Evolutionary conservation across 2,329 filamentous ascomycete species (phyloP).

Genomic region (Neopestalotiopsis sp.): DNA sequence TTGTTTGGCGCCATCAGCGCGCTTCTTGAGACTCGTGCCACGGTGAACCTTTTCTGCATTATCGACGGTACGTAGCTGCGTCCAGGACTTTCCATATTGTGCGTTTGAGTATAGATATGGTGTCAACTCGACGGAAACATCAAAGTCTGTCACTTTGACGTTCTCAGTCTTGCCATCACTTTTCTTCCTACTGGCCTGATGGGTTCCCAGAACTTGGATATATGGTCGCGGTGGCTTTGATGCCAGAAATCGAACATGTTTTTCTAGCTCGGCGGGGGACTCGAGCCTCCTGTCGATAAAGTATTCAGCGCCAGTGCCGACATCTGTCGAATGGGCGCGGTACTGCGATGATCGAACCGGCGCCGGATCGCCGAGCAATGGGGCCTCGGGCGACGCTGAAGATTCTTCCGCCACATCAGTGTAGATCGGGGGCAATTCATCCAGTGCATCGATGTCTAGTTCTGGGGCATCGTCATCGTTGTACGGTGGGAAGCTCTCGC

Average conservation of each 20-base stretch:
- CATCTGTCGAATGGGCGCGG: conserved; percentile 32
- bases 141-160: conserved; percentile 61
- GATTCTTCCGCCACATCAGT: conserved; percentile 27
- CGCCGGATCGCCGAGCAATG: neutral
- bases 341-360: conserved; percentile 5
- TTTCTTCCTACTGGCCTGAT: conserved; percentile 49
- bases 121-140: conserved; percentile 63
- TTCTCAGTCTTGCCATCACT: conserved; percentile 53
- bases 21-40: conserved; percentile 62
- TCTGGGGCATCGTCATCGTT: conserved; percentile 33
- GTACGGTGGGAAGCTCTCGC: conserved; percentile 24
- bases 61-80: conserved; percentile 55
- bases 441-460: conserved; percentile 30
- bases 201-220: conserved; percentile 59
- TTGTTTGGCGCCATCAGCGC: conserved; percentile 41
- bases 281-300: conserved; percentile 54
- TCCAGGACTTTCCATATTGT: conserved; percentile 45
- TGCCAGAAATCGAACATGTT: conserved; percentile 50
- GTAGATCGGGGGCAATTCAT: conserved; percentile 38
- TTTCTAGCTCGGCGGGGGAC: conserved; percentile 48
- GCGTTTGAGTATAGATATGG: conserved; percentile 59
- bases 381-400: conserved; percentile 16
- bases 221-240: conserved; percentile 57
- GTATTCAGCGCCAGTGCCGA: conserved; percentile 41
- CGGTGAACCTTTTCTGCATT: conserved; percentile 67